Evolutionary conservation across 163 green algal genomes (phyloP).

Genomic region (Smithsoniella earleae): DNA sequence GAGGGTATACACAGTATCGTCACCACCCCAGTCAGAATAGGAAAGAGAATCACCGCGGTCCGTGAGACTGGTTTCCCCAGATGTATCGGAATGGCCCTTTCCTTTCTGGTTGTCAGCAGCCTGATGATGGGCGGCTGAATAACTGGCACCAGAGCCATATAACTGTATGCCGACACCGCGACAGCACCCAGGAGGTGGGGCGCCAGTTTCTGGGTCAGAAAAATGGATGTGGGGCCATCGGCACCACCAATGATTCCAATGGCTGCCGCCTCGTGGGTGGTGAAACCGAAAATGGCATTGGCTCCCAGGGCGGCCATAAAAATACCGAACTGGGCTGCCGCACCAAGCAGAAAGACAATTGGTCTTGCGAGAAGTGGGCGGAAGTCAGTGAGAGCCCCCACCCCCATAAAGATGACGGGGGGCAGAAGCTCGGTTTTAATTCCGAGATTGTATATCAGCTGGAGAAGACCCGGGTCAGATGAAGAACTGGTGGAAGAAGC

Average conservation of each 20-base stretch:
- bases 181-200: neutral
- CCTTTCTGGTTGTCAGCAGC: neutral
- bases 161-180: neutral
- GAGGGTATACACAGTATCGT: neutral
- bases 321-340: neutral
- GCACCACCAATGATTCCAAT: neutral
- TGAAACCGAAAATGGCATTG: neutral
- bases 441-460: neutral
- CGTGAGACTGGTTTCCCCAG: neutral
- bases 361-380: neutral
- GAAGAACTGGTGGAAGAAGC: no score
- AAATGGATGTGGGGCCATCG: neutral
- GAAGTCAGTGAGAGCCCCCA: neutral
- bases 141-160: neutral
- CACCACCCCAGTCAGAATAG: neutral
- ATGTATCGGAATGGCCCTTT: neutral
- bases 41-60: neutral
- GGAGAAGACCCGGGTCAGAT: neutral
- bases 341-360: neutral
- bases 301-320: neutral
- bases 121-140: slow-evolving; percentile 1
- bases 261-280: neutral
- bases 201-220: neutral
- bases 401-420: neutral
- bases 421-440: neutral